Evolutionary conservation across 2,329 filamentous ascomycete genomes (phyloP), one percentile per base, ranked within the genome.

Genomic region (Whalleya microplaca): DNA sequence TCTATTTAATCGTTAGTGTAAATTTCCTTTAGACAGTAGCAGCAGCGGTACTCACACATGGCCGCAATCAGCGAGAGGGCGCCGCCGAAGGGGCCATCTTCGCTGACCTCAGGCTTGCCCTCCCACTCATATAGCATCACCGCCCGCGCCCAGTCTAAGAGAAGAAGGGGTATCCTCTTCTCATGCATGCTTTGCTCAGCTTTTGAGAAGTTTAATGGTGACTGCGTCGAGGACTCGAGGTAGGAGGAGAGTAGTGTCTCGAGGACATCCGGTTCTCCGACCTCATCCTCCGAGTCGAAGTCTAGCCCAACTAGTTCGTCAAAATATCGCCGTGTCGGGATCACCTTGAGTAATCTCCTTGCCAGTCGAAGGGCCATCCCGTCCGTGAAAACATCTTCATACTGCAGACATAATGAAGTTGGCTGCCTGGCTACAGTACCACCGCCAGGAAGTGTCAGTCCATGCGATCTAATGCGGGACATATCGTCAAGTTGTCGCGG

Each of bases 41-140:
- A 32, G 41, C 2, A 19, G 5, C 18, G 41, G 29, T 21, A 80
- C 85, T 82, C 79, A 89, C 91, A 88, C 71, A 96, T 82, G 21
- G 86, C 82, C 27, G 84, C 79, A 45, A 96, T 83, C 27, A 96
- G 81, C 46, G 87, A 85, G 41, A 97, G 75, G 7, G 92, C 91
- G 50, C 91, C 89, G 14, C 91, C 90, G 59, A 92, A 88, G 14
- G 89, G 80, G 27, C 88, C 85, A 66, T 89, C 87, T 52, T 84
- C 86, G 2, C 85, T 78, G 49, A 96, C 82, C 43, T 87, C 83
- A 1, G 90, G 83, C 52, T 84, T 84, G 0, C 91, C 90, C 67
- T 94, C 84, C 93, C 93, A 97, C 59, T 91, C 86, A 53, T 87
- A 85, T 44, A 96, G 75, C 67, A 96, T 83, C 1, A 95, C 81